Evolutionary conservation across 2,329 filamentous ascomycete species (phyloP), one percentile per base, ranked within the genome.

Genomic region (Reticulascus tulasneorum): DNA sequence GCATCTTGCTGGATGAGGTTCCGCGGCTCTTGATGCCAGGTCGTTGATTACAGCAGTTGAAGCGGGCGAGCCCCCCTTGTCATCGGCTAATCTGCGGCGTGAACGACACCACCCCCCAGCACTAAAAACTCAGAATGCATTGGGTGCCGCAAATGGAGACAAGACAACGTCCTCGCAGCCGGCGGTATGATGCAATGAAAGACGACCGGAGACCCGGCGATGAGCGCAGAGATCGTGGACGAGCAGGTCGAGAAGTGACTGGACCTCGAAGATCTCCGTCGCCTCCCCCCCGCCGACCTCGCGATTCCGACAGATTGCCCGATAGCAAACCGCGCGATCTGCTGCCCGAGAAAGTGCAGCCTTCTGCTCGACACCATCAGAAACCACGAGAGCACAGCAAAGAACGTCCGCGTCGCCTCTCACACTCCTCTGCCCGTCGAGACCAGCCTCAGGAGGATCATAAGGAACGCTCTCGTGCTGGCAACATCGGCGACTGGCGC

Each of bases 141-240:
- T 29, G 35, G 32, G 35, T 33, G 26, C 32, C 28, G 28, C 34
- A 19, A 28, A 46, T 46, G 41, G 41, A 29, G 37, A 33, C 34
- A 41, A 23, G 28, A 29, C 32, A 44, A 41, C 35, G n/a, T n/a
- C n/a, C n/a, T n/a, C n/a, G n/a, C n/a, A 37, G 42, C 35, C 26
- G 38, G 38, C 58, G 57, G 54, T 48, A 63, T 62, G 59, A 58
- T 56, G 59, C 55, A 52, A 63, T 63, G 59, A 62, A 57, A 60
- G 56, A 60, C 55, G 61, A 55, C 49, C 60, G 58, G 57, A 60
- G 56, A 57, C 51, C 55, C 55, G 57, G 54, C 49, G 53, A 62
- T 47, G 59, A 61, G 43, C 59, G 59, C 51, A 60, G 59, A 63
- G 59, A 63, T 44, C 55, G 59, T 58, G 58, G 59, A 46, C 56